Percentiles rank a stretch among this genome's conserved stretches.
phyloP scores from a whole-genome alignment of 331 rosid genomes.

The Malus hybrid region DNA sequence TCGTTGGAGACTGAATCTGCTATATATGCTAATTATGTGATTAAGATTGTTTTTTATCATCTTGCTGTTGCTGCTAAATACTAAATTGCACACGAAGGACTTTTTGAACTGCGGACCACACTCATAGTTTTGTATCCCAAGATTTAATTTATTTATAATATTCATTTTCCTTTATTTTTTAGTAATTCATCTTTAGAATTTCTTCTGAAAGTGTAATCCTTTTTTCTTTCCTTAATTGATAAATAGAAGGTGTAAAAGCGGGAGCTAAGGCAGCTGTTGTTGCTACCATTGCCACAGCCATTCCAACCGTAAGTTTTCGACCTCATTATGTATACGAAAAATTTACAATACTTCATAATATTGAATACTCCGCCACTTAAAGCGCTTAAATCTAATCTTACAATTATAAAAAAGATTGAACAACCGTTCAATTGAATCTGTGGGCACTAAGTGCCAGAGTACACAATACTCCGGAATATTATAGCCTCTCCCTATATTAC shows the following conservation, averaged over 20 bases:
- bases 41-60: neutral
- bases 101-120: too few species aligned
- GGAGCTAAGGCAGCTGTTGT: slow-evolving; percentile 91
- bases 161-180: neutral
- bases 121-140: neutral
- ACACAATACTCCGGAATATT: too few species aligned
- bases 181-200: neutral
- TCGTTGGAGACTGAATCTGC: neutral
- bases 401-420: too few species aligned
- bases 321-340: neutral
- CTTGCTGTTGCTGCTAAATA: too few species aligned
- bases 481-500: too few species aligned
- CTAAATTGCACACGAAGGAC: too few species aligned
- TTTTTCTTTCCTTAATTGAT: neutral
- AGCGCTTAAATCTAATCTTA: too few species aligned
- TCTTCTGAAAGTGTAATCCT: neutral
- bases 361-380: too few species aligned
- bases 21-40: neutral
- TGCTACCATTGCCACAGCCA: slow-evolving; percentile 86
- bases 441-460: too few species aligned
- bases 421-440: too few species aligned
- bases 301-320: slow-evolving; percentile 65
- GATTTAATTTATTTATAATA: neutral
- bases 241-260: slow-evolving; percentile 88
- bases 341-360: too few species aligned